These are phyloP conservation scores for Neocucurbitaria cava DNA, from an alignment of 2,329 filamentous ascomycete genomes.

Conservation along the genomic window DNA sequence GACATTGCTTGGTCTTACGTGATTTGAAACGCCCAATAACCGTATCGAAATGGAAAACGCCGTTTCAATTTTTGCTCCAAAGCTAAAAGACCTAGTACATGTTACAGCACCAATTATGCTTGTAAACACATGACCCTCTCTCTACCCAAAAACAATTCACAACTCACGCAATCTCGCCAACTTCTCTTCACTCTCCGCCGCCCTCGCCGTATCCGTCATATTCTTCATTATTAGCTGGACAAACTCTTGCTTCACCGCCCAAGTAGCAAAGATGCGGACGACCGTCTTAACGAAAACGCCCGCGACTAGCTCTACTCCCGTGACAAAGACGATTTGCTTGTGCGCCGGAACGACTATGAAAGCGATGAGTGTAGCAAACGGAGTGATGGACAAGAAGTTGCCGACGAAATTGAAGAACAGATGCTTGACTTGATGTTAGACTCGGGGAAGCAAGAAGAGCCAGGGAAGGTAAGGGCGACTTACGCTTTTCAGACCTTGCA, in stretches of 20 bases:
- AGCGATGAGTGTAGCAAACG: constrained; percentile 9
- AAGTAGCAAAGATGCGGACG: constrained; percentile 7
- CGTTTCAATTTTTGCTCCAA: no score
- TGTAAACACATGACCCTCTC: no score
- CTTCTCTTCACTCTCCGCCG: no score
- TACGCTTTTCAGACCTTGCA: constrained; percentile 2
- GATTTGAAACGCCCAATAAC: no score
- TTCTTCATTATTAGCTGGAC: constrained; percentile 10
- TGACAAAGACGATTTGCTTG: constrained; percentile 21
- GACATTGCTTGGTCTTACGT: no score
- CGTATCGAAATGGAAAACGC: no score
- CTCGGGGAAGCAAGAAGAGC: not conserved
- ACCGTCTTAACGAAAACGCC: constrained; percentile 8
- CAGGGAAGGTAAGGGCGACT: constrained; percentile 7
- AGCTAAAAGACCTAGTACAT: no score
- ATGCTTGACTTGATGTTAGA: constrained; percentile 3
- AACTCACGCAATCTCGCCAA: no score
- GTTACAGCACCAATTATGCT: no score
- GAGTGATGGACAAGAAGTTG: constrained; percentile 4
- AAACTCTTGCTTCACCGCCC: constrained; percentile 17
- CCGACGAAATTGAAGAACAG: constrained; percentile 1
- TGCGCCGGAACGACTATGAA: constrained; percentile 18
- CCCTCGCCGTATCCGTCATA: not conserved
- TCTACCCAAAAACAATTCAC: no score
- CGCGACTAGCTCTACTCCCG: constrained; percentile 5